Percentiles rank a stretch among this genome's conserved stretches.
phyloP scores from a whole-genome alignment of 1,284 basidiomycete species.

The Xerocomus minutiporus region DNA sequence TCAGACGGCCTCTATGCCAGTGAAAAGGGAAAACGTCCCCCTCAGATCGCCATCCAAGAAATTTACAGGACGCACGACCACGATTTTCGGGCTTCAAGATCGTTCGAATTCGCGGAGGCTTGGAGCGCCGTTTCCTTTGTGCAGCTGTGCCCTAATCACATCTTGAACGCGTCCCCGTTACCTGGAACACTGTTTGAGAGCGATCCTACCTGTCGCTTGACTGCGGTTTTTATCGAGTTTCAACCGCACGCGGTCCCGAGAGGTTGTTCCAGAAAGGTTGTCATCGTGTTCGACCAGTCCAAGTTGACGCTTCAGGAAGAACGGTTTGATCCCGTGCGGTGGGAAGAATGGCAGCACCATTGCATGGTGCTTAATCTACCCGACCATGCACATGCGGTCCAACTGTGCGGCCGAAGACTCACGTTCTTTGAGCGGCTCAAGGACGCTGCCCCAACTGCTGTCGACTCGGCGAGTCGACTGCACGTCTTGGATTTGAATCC shows the following conservation, averaged over 20 bases:
- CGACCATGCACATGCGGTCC: conserved; percentile 29
- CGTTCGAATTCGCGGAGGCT: conserved; percentile 31
- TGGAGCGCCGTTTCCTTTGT: conserved; percentile 30
- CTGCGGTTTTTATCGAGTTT: conserved; percentile 29
- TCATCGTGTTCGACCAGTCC: conserved; percentile 31
- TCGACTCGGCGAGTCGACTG: conserved; percentile 23
- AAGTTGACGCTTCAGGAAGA: conserved; percentile 15
- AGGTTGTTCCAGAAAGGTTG: conserved; percentile 32
- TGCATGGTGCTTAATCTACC: conserved; percentile 34
- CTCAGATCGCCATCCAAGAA: conserved; percentile 29
- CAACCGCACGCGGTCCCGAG: conserved; percentile 23
- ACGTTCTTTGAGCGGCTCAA: conserved; percentile 31
- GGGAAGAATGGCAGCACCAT: conserved; percentile 33
- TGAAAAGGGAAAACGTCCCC: conserved; percentile 31
- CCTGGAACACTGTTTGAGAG: conserved; percentile 29
- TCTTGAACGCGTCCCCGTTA: conserved; percentile 13
- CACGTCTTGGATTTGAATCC: conserved; percentile 33
- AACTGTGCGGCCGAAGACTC: conserved; percentile 31
- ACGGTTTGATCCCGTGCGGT: conserved; percentile 23
- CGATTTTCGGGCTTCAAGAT: conserved; percentile 15
- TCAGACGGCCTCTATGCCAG: conserved; percentile 31
- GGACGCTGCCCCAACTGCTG: conserved; percentile 4
- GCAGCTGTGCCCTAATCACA: conserved; percentile 31
- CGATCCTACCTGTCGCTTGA: conserved; percentile 27
- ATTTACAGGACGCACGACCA: conserved; percentile 14